Evolutionary conservation across 176 grass and related monocot species (phyloP), one percentile per base, ranked within the genome.

Genomic region (Avena eriantha): DNA sequence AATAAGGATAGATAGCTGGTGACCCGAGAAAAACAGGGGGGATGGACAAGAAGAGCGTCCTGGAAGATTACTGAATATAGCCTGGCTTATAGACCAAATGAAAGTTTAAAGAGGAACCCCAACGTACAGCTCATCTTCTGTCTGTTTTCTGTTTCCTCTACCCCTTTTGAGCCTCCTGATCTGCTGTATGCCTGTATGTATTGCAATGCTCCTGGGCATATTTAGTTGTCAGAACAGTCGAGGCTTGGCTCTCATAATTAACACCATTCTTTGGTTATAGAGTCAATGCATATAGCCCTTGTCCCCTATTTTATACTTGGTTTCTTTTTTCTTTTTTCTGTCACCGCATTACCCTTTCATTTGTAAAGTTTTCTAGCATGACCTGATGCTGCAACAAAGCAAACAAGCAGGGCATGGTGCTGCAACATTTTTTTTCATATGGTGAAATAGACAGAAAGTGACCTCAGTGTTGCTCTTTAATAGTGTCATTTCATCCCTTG

Each of bases 251-350:
- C 50, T 80, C 82, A 54, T 59, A 91, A 63, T 76, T 77, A 47
- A 82, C 70, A 82, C 71, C 71, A 64, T 88, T 91, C 69, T 85
- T 91, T 85, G 78, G 71, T 88, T 88, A 69, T 45, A 61, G 29
- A 53, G 7, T 69, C 10, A 31, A 77, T 69, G 50, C 24, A 61
- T 76, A 31, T 22, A 69, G 6, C 47, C 47, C 15, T 12, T 33
- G 31, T 12, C 17, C 4, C 36, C 2, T 18, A 3, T 7, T 16
- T 46, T n/a, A 4, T 47, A 24, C 43, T 11, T 29, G 29, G 29
- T 29, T 29, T 21, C 0, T 2, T 48, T 5, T 49, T 47, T 3
- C 2, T 23, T 76, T 66, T 13, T 53, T 8, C 7, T 31, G 23
- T 10, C 8, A 15, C 5, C 36, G 0, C 17, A 22, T 36, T 12